Evolutionary conservation across 1,139 yeast species (phyloP).

Genomic region (Yamadazyma sp.): DNA sequence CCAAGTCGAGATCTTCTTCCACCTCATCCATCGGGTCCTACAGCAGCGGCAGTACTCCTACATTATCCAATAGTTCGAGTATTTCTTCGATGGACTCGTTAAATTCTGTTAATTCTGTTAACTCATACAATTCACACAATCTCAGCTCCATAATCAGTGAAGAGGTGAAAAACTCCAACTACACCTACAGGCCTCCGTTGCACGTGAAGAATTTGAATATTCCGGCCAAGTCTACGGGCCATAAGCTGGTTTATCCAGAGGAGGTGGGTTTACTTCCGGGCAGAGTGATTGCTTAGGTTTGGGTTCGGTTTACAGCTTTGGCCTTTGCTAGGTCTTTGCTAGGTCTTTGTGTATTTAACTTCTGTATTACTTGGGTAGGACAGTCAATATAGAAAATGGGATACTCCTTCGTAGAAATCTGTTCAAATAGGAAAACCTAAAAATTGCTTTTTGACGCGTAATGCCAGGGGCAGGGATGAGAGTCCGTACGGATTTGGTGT

Average conservation of each 20-base stretch:
- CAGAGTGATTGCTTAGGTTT: constrained; percentile 11
- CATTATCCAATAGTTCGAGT: constrained; percentile 6
- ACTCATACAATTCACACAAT: constrained; percentile 4
- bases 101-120: constrained; percentile 5
- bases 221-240: too few species aligned
- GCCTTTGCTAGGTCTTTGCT: too few species aligned
- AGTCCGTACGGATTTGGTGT: too few species aligned
- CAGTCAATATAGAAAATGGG: too few species aligned
- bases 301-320: not conserved
- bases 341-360: too few species aligned
- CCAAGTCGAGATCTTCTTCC: constrained; percentile 9
- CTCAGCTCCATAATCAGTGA: constrained; percentile 7
- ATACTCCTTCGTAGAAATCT: too few species aligned
- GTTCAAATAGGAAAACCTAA: too few species aligned
- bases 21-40: constrained; percentile 14
- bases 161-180: constrained; percentile 8
- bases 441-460: too few species aligned
- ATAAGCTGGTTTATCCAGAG: too few species aligned
- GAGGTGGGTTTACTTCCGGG: constrained; percentile 10
- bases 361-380: too few species aligned
- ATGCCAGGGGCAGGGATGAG: too few species aligned
- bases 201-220: too few species aligned
- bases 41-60: constrained; percentile 11
- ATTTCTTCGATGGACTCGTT: constrained; percentile 10
- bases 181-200: constrained; percentile 15